These are phyloP conservation scores for Meyerozyma athensensis DNA, from an alignment of 1,139 yeast genomes.

Conservation along the genomic window DNA sequence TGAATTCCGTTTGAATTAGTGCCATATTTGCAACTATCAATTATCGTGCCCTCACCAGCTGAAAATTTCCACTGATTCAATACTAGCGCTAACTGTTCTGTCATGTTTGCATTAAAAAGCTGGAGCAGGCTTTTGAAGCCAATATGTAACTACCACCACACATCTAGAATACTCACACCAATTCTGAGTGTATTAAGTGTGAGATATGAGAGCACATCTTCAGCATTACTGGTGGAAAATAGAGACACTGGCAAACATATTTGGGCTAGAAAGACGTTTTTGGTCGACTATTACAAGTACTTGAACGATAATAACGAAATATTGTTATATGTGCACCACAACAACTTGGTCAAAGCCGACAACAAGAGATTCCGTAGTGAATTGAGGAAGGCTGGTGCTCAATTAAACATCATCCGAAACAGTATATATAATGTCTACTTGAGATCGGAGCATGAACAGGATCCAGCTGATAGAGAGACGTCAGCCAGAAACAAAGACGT, in stretches of 20 bases:
- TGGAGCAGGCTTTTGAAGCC: neutral
- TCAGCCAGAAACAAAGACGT: conserved; percentile 36
- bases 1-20: no score
- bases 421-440: conserved; percentile 70
- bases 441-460: conserved; percentile 60
- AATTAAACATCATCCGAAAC: conserved; percentile 62
- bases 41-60: conserved; percentile 1
- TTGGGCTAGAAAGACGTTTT: conserved; percentile 73
- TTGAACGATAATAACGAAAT: conserved; percentile 65
- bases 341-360: conserved; percentile 69
- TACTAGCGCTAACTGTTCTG: neutral
- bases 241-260: conserved; percentile 50
- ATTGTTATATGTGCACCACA: conserved; percentile 76
- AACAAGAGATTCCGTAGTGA: conserved; percentile 59
- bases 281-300: conserved; percentile 73
- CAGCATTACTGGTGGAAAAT: neutral
- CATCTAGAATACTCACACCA: neutral
- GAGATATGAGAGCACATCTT: neutral
- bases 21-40: no score
- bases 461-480: conserved; percentile 70
- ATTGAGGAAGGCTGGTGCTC: conserved; percentile 60
- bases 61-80: neutral
- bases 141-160: neutral
- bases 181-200: neutral
- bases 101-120: neutral